Evolutionary conservation across 805 yeast genomes (phyloP).

Genomic region (Saturnispora hagleri): DNA sequence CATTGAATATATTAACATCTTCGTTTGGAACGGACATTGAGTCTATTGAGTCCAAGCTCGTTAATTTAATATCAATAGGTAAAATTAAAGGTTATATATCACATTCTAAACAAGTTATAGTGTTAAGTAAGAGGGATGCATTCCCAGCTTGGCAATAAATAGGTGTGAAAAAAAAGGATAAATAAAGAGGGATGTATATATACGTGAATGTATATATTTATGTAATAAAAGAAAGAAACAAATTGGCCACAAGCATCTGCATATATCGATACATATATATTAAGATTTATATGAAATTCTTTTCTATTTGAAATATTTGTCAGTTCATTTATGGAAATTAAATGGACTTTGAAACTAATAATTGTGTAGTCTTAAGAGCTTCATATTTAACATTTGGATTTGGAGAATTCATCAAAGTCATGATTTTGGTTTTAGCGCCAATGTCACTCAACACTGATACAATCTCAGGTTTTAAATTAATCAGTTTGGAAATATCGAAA

Average conservation of each 20-base stretch:
- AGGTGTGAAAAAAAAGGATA: neutral
- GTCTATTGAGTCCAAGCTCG: constrained; percentile 60
- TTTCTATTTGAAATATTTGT: neutral
- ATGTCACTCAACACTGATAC: constrained; percentile 41
- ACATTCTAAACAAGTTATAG: constrained; percentile 64
- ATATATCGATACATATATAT: neutral
- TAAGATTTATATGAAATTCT: neutral
- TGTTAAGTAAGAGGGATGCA: constrained; percentile 49
- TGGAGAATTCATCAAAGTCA: constrained; percentile 72
- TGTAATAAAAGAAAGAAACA: neutral
- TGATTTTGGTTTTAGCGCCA: constrained; percentile 68
- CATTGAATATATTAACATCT: neutral
- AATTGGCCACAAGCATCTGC: neutral
- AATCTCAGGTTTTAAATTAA: constrained; percentile 55
- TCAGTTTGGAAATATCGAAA: constrained; percentile 55
- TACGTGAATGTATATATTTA: neutral
- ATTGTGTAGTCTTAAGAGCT: constrained; percentile 93
- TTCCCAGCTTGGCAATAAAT: constrained; percentile 2
- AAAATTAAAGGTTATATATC: constrained; percentile 73
- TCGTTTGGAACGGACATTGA: constrained; percentile 29
- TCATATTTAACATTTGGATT: constrained; percentile 88
- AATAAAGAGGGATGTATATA: neutral
- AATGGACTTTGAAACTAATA: constrained; percentile 77
- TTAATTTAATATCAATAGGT: constrained; percentile 53
- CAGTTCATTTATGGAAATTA: constrained; percentile 6